Evolutionary conservation across 2,329 filamentous ascomycete species (phyloP), one percentile per base, ranked within the genome.

Genomic region (Botrytis aclada): DNA sequence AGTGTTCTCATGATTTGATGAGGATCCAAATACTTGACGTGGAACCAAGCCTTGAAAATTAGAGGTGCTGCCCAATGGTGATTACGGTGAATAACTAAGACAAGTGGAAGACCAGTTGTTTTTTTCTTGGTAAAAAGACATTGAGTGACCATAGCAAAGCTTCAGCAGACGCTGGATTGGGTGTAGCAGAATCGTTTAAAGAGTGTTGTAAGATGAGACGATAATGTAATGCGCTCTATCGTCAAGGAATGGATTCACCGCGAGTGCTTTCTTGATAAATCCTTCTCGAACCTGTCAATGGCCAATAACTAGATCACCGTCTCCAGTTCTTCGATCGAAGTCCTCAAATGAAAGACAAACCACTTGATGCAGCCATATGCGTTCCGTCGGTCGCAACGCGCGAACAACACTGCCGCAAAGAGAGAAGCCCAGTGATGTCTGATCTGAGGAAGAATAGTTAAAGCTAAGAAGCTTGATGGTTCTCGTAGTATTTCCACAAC

Each of bases 1-100:
- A 80, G 76, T 20, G 71, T 79, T 71, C 79, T 72, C 79, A 80
- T 80, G 8, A 37, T 73, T 62, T 20, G 47, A 41, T 29, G 6
- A 51, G 20, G 22, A 34, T 47, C 22, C 63, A 41, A n/a, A 29
- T 22, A 25, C 32, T 34, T 56, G 64, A 25, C 45, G 22, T 29
- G 39, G n/a, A 43, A 25, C 37, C 37, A 20, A 66, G 22, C n/a
- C 18, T 51, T 34, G 43, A 2, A 25, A 16, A 63, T 4, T 63
- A 43, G 56, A 63, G 39, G n/a, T 25, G 34, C 20, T 22, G 14
- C 22, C 29, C 45, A 9, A 16, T 70, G 12, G 10, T 62, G 3
- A 39, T 25, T 39, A 16, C 12, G 14, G 25, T 37, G 51, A n/a
- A n/a, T 20, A 37, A 22, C 62, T 22, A 12, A 70, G 25, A 25